Evolutionary conservation across 2,329 filamentous ascomycete species (phyloP), one percentile per base, ranked within the genome.

Genomic region (Sclerotinia minor): DNA sequence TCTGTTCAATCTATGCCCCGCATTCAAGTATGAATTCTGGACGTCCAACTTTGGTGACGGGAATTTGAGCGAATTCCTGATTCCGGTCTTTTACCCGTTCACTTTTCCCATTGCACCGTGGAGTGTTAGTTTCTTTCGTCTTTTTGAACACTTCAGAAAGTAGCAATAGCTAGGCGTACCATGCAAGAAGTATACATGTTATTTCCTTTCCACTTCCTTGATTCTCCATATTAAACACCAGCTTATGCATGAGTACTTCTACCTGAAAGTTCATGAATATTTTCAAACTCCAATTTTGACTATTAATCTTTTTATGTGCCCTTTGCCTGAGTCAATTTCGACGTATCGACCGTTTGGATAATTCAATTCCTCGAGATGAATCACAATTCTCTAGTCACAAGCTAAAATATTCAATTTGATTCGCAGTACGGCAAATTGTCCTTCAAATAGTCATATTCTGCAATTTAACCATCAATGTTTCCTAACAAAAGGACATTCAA

Each of bases 201-300:
- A 26, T 49, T 21, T 2, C 13, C 17, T 15, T 61, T 32, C 3
- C 29, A 49, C 53, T 17, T 6, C 7, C 17, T 29, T 19, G n/a
- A 6, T 38, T 61, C 11, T n/a, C 15, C 13, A 19, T 21, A 26
- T 21, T 45, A 21, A 61, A 38, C 6, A 2, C 24, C 21, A 50
- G 26, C 6, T 6, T 26, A 38, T 7, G n/a, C n/a, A 24, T 38
- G 13, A n/a, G 44, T 35, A 35, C 26, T 7, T 24, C 15, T 35
- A 38, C 45, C 45, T 50, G 59, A 61, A 61, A 61, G 59, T 61
- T 61, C 29, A 61, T 61, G 45, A n/a, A 6, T 17, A 35, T 61
- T 38, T 38, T 8, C 59, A 38, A 19, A 21, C 24, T 5, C 59
- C n/a, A 1, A 38, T 50, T 24, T 7, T 26, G 1, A 11, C 32